Evolutionary conservation across 2,329 filamentous ascomycete genomes (phyloP), one percentile per base, ranked within the genome.

Genomic region (Colletotrichum viniferum): DNA sequence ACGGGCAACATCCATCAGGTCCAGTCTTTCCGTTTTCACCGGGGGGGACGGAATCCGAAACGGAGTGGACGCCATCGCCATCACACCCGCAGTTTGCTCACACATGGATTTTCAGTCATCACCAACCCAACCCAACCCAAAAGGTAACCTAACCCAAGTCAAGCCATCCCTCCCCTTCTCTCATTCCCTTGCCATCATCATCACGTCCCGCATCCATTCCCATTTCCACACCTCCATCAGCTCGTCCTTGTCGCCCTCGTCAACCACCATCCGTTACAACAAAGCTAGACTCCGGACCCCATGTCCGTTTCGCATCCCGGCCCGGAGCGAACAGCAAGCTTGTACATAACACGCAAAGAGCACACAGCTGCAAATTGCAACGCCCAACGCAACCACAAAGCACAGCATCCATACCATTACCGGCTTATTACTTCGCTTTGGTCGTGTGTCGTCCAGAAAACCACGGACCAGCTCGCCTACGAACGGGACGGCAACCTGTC

Each of bases 231-330:
- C 30, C 24, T 28, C 13, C 26, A 18, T 65, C 32, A 64, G 55
- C 55, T n/a, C 38, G 43, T 52, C 43, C 43, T 52, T 21, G 43
- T 52, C 43, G 43, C 10, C 43, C n/a, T 52, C 43, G 43, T 52
- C 43, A 60, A 60, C 62, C 28, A 28, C 58, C 55, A 52, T 21
- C 71, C 58, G 67, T 70, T 58, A 32, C 32, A 32, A 36, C 18
- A 32, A 18, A 38, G 32, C 34, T 28, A 43, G 36, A 7, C 32
- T 28, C 38, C 60, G 24, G 58, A 48, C 32, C 34, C 60, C 67
- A 70, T 62, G 66, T 68, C 71, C 34, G 71, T 74, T 74, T 65
- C 67, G 71, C 36, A 64, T 60, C 16, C 60, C 67, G 32, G 30
- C 30, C 58, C 65, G 56, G 58, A 38, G 24, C 68, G 55, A 56